These are phyloP conservation scores for Daedaleopsis nitida DNA, from an alignment of 768 basidiomycete genomes.

Conservation along the genomic window DNA sequence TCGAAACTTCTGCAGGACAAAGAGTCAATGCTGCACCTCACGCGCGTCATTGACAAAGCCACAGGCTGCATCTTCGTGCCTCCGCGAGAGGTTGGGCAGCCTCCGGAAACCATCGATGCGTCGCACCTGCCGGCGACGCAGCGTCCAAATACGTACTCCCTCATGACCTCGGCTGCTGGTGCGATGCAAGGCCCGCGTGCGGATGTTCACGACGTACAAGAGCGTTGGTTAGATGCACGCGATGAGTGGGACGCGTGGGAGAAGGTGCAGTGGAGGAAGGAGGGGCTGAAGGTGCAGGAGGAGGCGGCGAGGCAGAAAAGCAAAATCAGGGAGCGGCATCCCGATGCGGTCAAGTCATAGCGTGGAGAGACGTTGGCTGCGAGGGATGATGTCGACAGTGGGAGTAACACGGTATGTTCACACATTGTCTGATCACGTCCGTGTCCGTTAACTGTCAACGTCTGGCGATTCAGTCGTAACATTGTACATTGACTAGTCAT, in stretches of 20 bases:
- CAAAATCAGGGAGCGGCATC: slow-evolving; percentile 24
- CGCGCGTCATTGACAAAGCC: slow-evolving; percentile 83
- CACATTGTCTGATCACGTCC: no score
- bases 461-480: no score
- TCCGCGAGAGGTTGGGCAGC: slow-evolving; percentile 34
- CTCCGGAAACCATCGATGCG: slow-evolving; percentile 34
- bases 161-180: slow-evolving; percentile 70
- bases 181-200: slow-evolving; percentile 50
- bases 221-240: slow-evolving; percentile 88
- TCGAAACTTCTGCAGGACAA: slow-evolving; percentile 65
- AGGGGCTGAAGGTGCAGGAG: slow-evolving; percentile 62
- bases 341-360: no score
- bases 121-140: slow-evolving; percentile 40
- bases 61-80: slow-evolving; percentile 92
- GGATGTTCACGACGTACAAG: slow-evolving; percentile 79
- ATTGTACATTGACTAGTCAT: no score
- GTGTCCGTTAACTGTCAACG: no score
- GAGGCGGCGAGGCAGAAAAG: slow-evolving; percentile 34
- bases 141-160: slow-evolving; percentile 64
- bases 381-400: no score
- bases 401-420: no score
- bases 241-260: slow-evolving; percentile 86
- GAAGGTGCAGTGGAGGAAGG: slow-evolving; percentile 71
- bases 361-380: no score
- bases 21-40: slow-evolving; percentile 89